Percentiles rank a stretch among this genome's conserved stretches.
Conservation (phyloP, 768 basidiomycete species). For the Podaxis pistillaris region DNA sequence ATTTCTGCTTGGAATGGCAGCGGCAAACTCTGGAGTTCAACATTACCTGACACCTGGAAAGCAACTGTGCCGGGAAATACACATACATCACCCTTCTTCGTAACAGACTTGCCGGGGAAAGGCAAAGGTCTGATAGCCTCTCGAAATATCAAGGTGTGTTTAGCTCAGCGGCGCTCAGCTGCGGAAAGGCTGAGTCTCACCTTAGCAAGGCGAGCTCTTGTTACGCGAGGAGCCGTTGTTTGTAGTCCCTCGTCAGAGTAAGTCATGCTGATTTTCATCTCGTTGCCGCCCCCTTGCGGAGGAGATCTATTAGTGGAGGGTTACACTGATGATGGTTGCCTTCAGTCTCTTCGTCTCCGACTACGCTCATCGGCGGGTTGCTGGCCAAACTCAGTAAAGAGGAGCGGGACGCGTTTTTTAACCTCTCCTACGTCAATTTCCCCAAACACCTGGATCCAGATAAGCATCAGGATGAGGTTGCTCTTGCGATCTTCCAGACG, state of each 20-base stretch:
- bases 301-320: background rate
- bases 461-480: constrained; percentile 41
- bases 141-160: constrained; percentile 47
- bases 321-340: background rate
- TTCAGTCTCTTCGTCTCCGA: constrained; percentile 45
- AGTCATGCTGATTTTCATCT: constrained; percentile 18
- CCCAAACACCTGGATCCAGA: constrained; percentile 38
- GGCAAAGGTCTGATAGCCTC: constrained; percentile 55
- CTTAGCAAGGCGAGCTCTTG: constrained; percentile 58
- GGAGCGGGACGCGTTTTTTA: constrained; percentile 43
- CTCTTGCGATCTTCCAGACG: constrained; percentile 64
- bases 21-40: background rate
- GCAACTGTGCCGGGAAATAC: background rate
- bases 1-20: background rate
- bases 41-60: background rate
- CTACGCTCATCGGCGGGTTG: constrained; percentile 36
- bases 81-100: constrained; percentile 17
- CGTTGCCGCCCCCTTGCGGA: background rate
- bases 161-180: background rate
- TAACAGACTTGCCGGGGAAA: constrained; percentile 50
- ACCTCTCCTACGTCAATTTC: constrained; percentile 57
- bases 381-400: constrained; percentile 31
- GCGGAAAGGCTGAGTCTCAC: background rate
- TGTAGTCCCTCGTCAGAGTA: constrained; percentile 48
- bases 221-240: constrained; percentile 57